Conservation (phyloP, 345 rosid species). For the Capsella bursapastoris region DNA sequence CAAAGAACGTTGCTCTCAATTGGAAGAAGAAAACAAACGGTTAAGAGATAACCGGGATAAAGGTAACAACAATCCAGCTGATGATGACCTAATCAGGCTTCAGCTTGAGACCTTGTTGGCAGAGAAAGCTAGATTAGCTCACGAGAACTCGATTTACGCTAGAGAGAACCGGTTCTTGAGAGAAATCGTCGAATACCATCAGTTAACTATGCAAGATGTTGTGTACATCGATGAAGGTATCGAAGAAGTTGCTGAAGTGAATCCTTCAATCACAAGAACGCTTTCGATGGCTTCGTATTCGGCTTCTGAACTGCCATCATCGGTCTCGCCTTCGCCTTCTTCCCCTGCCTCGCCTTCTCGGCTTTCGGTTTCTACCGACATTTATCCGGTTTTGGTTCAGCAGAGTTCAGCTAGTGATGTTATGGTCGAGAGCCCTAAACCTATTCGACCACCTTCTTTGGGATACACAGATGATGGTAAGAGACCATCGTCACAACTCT, state of each 20-base stretch:
- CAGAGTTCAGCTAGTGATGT: constrained; percentile 33
- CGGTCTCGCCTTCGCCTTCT: constrained; percentile 45
- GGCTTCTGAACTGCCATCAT: constrained; percentile 39
- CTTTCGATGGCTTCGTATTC: constrained; percentile 55
- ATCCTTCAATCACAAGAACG: constrained; percentile 58
- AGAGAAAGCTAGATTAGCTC: constrained; percentile 94
- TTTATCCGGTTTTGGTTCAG: constrained; percentile 42
- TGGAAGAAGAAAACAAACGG: constrained; percentile 89
- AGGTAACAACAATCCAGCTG: constrained; percentile 72
- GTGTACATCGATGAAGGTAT: constrained; percentile 87
- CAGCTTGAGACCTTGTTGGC: constrained; percentile 96
- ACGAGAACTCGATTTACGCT: constrained; percentile 79
- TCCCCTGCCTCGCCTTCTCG: constrained; percentile 60
- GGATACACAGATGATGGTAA: constrained; percentile 36
- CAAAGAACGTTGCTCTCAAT: constrained; percentile 79
- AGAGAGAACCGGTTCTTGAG: constrained; percentile 92
- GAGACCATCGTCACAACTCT: constrained; percentile 31
- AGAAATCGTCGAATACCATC: constrained; percentile 96
- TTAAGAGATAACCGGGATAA: constrained; percentile 87
- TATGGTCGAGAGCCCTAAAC: constrained; percentile 39
- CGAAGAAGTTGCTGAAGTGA: constrained; percentile 70
- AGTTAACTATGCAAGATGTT: constrained; percentile 94
- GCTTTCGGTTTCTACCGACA: constrained; percentile 39
- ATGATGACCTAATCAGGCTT: constrained; percentile 93
- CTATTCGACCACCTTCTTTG: constrained; percentile 45